Evolutionary conservation across 1,284 basidiomycete genomes (phyloP), one percentile per base, ranked within the genome.

Genomic region (Acaromyces ingoldii): DNA sequence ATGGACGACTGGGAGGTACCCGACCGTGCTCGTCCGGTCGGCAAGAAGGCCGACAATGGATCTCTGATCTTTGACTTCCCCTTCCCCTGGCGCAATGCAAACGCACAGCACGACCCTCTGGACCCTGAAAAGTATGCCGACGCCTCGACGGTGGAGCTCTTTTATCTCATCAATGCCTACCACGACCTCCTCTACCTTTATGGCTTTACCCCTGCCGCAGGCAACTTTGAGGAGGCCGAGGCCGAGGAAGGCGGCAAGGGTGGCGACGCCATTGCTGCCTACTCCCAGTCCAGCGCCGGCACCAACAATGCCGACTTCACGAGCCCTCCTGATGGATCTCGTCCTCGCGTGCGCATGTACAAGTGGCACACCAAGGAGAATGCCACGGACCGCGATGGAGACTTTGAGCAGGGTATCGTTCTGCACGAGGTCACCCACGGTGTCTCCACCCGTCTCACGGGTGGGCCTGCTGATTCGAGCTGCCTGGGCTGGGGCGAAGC

Each of bases 201-300:
- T 60, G 91, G 91, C 25, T 95, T 96, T 76, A 87, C 88, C 72
- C 91, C 96, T 77, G 81, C 83, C 6, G 81, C 89, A 2, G 91
- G 92, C 33, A 97, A 97, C 82, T 97, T 97, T 85, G 92, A 97
- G 78, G 88, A 92, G 74, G 81, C 89, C 82, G 96, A 97, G 83
- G 91, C 91, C 72, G 89, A 85, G 1, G 84, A 85, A 46, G 92
- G 91, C 29, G 92, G 92, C 36, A 78, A 79, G 53, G 91, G 88
- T 69, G 83, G 83, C 58, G 92, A 97, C 66, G 91, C 85, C 38
- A 89, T 97, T 60, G 90, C 95, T 61, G 85, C 89, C 50, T 93
- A 93, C 68, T 91, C 92, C 1, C 91, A 95, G 77, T 91, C 95
- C 69, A 91, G 91, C 38, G 87, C 84, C 21, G 91, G 91, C 3